Base-by-base conservation (phyloP, 2,329 filamentous ascomycete genomes). In the Colletotrichum scovillei region DNA sequence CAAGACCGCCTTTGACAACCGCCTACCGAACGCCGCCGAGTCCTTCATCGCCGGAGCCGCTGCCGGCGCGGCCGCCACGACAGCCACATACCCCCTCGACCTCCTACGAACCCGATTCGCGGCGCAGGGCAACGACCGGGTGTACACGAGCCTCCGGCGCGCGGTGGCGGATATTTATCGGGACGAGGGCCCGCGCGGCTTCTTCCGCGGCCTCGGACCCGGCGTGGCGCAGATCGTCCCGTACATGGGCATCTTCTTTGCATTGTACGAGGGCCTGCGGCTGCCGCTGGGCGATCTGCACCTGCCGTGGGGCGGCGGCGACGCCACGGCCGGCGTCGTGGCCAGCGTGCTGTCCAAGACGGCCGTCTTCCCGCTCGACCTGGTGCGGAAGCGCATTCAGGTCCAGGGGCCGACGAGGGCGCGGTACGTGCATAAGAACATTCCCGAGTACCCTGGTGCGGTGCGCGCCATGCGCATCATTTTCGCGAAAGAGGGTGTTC, bases 211-310 rank as follows among this genome's bases (percentile, higher is more conserved):
- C 4, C 86, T 97, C 42, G 89, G 89, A 1, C 95, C 96, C 1
- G 95, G 93, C 0, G 86, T 98, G 26, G 92, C 88, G 30, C 95
- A 98, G 85, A 97, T 98, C 62, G 91, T 98, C 11, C 97, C 97
- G 2, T 97, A 96, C 81, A 99, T 99, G 97, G 97, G 97, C 16
- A 87, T 98, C 2, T 98, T 99, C 86, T 99, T 99, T 83, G 90
- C 94, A 42, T 89, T 91, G 53, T 99, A 98, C 84, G 97, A 99
- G 82, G 87, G 88, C 11, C 84, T 97, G 63, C 88, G 94, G 6
- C 80, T 90, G 7, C 89, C 88, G 0, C 82, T 96, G 58, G 85
- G 86, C 7, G 79, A 80, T 6, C 78, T 91, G 22, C 81, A 88
- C 11, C 81, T 94, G 76, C 92, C 92, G 0, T 92, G 93, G 81